Evolutionary conservation across 495 filamentous ascomycete species (phyloP), one percentile per base, ranked within the genome.

Genomic region (Chaetomium tenue): DNA sequence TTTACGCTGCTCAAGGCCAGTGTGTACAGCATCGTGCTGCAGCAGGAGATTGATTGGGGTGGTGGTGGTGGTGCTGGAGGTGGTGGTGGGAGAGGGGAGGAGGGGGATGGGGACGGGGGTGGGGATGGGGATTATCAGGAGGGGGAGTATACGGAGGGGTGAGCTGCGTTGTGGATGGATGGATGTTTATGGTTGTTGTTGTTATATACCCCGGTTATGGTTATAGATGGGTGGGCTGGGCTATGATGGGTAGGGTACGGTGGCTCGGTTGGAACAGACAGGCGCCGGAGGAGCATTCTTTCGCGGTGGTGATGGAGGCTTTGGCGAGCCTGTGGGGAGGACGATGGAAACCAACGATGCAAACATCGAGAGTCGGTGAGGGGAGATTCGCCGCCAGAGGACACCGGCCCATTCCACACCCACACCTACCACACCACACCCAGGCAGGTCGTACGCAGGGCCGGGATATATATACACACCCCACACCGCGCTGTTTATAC

Each of bases 1-100:
- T 96, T 93, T 76, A 98, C 94, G 63, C 72, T 97, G 73, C 82
- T 98, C 72, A 98, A 98, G 80, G 93, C 94, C 39, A 97, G 93
- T 76, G 94, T 98, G 56, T 98, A 98, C 76, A 94, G 89, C 74
- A 97, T 98, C 81, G 92, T 98, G 68, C 75, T 98, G 79, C 92
- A 98, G 83, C 92, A 97, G 81, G 89, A 97, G 84, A 94, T 95
- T 62, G 86, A 82, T 66, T 82, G 79, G 71, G 85, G 88, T 62
- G 67, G 65, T 23, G 61, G 61, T 0, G 64, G 46, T 3, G 51
- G 51, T 33, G 28, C 16, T 7, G 20, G 37, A 48, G 66, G 51
- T 33, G 53, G 44, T 7, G 53, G 13, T 33, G n/a, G 30, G 40
- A 20, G 33, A 20, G 37, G 61, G 28, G 57, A 3, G 13, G 5